phyloP scores from a whole-genome alignment of 495 filamentous ascomycete genomes.

The Xylaria bambusicola region DNA sequence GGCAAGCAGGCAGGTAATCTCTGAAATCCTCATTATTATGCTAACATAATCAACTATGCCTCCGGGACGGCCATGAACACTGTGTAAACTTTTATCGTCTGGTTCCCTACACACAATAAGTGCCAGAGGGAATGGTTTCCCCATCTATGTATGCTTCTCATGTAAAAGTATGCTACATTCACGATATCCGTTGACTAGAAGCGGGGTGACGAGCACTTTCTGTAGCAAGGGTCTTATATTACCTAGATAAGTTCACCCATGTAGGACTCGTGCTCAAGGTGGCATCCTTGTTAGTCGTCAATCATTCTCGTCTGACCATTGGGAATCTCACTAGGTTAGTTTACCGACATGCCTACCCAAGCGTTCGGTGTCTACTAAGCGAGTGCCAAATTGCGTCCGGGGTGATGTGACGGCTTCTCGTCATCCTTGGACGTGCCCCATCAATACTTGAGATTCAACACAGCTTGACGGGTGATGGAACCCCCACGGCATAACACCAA shows the following conservation, averaged over 20 bases:
- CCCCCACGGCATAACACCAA: conserved; percentile 28
- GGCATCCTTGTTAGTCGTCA: background rate
- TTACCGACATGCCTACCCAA: conserved; percentile 10
- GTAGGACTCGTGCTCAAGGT: background rate
- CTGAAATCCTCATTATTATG: no score
- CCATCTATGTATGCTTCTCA: no score
- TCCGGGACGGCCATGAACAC: no score
- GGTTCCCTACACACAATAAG: no score
- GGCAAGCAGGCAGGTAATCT: no score
- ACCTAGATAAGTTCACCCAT: background rate
- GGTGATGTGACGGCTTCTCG: background rate
- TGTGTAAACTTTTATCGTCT: no score
- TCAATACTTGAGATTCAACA: no score
- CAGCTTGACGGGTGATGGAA: no score
- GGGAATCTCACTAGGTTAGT: conserved; percentile 7
- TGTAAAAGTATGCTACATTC: no score
- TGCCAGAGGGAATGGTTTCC: no score
- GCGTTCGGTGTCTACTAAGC: background rate
- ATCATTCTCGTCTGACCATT: background rate
- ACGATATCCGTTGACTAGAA: background rate
- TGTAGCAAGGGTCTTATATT: background rate
- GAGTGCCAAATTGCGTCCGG: background rate
- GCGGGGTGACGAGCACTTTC: conserved; percentile 1
- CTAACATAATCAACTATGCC: no score
- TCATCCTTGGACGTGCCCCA: no score